A percentile compares a stretch with the other conserved stretches of the same genome.
Evolutionary conservation across 1,284 basidiomycete genomes (phyloP).

Genomic region (Mycena sp.): DNA sequence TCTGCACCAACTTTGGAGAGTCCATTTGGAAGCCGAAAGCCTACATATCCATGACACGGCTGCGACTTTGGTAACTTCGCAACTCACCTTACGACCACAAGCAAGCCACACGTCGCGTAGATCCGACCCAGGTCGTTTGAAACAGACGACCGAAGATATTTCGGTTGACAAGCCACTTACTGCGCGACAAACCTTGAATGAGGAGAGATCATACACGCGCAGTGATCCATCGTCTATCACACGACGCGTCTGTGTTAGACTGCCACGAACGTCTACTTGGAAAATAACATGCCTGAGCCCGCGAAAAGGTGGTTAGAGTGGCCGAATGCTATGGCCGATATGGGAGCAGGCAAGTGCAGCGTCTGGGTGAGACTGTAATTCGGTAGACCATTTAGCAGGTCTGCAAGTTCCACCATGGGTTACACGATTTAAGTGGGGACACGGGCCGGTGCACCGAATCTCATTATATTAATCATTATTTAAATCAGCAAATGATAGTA

Average conservation of each 20-base stretch:
- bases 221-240: constrained; percentile 69
- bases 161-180: constrained; percentile 65
- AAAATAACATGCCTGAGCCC: constrained; percentile 56
- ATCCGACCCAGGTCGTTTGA: constrained; percentile 49
- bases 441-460: no score
- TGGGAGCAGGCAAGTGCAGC: constrained; percentile 50
- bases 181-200: constrained; percentile 69
- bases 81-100: constrained; percentile 61
- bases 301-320: constrained; percentile 57
- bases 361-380: constrained; percentile 12
- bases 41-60: constrained; percentile 41
- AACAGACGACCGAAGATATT: constrained; percentile 67
- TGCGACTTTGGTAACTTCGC: constrained; percentile 24
- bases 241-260: constrained; percentile 5
- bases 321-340: constrained; percentile 57
- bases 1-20: constrained; percentile 57
- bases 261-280: not conserved
- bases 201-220: constrained; percentile 69
- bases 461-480: no score
- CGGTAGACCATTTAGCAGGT: constrained; percentile 10
- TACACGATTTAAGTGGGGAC: no score
- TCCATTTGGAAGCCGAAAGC: constrained; percentile 53
- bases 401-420: not conserved
- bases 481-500: no score
- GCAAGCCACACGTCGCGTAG: constrained; percentile 67